Evolutionary conservation across 106 monocot genomes (phyloP).

Genomic region (Agapanthus africanus): DNA sequence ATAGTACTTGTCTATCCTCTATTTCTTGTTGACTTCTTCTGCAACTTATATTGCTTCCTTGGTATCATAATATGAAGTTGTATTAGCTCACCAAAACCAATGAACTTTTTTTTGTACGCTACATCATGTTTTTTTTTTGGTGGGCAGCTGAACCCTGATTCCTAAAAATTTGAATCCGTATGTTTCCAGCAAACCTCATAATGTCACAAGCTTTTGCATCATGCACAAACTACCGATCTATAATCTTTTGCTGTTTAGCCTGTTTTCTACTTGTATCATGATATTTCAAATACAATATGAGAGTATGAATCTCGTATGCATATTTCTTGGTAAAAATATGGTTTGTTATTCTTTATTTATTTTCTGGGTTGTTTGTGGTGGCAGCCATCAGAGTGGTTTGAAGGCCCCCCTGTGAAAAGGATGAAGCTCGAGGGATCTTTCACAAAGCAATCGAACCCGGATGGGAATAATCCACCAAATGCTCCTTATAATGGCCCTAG

Average conservation of each 20-base stretch:
- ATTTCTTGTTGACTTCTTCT: too few relatives aligned
- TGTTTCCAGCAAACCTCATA: background rate
- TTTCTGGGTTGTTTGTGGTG: background rate
- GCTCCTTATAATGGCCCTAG: background rate
- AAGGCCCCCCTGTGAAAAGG: background rate
- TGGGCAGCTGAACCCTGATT: background rate
- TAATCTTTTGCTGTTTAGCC: too few relatives aligned
- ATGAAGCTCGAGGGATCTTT: background rate
- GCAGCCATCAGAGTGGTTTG: background rate
- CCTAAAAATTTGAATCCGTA: background rate
- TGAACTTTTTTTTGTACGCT: background rate
- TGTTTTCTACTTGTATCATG: background rate
- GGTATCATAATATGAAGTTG: too few relatives aligned
- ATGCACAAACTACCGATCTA: too few relatives aligned
- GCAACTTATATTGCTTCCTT: too few relatives aligned
- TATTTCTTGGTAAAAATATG: background rate
- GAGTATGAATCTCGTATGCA: background rate
- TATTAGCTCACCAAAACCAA: too few relatives aligned
- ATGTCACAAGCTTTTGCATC: too few relatives aligned
- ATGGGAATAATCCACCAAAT: background rate
- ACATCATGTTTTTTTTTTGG: background rate
- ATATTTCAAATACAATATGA: background rate
- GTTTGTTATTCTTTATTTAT: background rate
- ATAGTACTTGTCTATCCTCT: too few relatives aligned
- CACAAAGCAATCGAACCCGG: background rate